Conservation (phyloP, 768 basidiomycete species). For the Suillus bovinus region DNA sequence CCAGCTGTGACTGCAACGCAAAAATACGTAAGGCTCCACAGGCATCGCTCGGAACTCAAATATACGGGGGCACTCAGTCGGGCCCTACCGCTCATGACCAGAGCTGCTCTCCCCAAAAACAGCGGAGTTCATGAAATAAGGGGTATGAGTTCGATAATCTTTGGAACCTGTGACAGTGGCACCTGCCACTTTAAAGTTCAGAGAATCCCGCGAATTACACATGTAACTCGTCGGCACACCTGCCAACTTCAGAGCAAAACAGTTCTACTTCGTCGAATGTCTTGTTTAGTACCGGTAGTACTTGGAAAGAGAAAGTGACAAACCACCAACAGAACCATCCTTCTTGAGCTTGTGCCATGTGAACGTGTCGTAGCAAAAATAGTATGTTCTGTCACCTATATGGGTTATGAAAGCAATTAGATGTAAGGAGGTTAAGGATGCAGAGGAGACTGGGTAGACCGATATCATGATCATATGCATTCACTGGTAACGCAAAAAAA, state of each 20-base stretch:
- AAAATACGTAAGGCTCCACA: not conserved
- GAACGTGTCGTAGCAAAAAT: not conserved
- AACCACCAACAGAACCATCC: not conserved
- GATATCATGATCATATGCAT: no score
- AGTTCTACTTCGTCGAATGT: not conserved
- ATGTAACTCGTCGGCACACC: not conserved
- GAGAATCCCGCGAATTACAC: not conserved
- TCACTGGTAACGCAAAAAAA: not conserved
- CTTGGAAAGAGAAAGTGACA: not conserved
- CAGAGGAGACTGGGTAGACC: not conserved
- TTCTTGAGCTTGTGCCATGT: not conserved
- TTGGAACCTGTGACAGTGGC: not conserved
- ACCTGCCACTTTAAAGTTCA: not conserved
- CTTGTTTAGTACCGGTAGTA: not conserved
- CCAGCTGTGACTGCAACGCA: not conserved
- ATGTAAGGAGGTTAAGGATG: not conserved
- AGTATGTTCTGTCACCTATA: not conserved
- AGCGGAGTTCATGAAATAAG: no score
- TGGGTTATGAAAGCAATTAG: not conserved
- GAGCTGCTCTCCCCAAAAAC: no score
- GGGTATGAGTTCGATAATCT: no score
- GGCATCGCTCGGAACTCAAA: not conserved
- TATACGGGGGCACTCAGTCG: not conserved
- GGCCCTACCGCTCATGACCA: not conserved
- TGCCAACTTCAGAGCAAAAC: not conserved